Base-by-base conservation (phyloP, 2,329 filamentous ascomycete genomes). In the Microdochium trichocladiopsis region DNA sequence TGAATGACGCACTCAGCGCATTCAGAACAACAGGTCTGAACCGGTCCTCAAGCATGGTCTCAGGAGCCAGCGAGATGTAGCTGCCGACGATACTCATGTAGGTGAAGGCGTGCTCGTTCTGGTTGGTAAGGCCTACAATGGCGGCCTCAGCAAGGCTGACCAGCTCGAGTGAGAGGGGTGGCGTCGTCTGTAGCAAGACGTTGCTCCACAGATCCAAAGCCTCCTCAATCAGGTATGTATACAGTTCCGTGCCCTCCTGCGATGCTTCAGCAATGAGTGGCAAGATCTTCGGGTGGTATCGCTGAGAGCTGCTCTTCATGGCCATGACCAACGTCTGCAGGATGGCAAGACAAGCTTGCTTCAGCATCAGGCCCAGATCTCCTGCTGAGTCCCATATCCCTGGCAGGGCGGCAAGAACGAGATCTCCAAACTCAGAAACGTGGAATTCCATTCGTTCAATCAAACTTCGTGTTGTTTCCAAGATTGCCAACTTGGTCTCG, bases 291-390 rank as follows among this genome's bases (percentile, higher is more conserved):
- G 78, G 69, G 57, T 96, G 90, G 60, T 95, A 96, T 18, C 84
- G 79, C 55, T 86, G 79, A 4, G 90, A 94, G 10, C 87, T 80
- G 12, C 81, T 78, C 54, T 87, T 90, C 82, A 97, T 88, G 2
- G 92, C 88, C 64, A 84, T 84, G n/a, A 95, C 88, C 14, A 99
- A 76, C 2, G 90, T 86, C 2, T 89, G 79, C 50, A 97, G 83
- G 37, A 97, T 87, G 2, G 88, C 89, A 53, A 97, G 79, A 50
- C 97, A 91, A 1, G 90, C 85, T 69, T 96, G 92, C 69, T 97
- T 97, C 76, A 96, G 88, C 67, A 97, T 82, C 69, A 91, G 90
- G 62, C 94, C 89, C 55, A 95, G 87, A 2, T 74, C 70, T 1
- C 86, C 90, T 2, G 89, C 90, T 50, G 86, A 82, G 55, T 89